Percentiles rank a stretch among this genome's conserved stretches.
Evolutionary conservation across 2,329 filamentous ascomycete species (phyloP).

Genomic region (Colletotrichum sp.): DNA sequence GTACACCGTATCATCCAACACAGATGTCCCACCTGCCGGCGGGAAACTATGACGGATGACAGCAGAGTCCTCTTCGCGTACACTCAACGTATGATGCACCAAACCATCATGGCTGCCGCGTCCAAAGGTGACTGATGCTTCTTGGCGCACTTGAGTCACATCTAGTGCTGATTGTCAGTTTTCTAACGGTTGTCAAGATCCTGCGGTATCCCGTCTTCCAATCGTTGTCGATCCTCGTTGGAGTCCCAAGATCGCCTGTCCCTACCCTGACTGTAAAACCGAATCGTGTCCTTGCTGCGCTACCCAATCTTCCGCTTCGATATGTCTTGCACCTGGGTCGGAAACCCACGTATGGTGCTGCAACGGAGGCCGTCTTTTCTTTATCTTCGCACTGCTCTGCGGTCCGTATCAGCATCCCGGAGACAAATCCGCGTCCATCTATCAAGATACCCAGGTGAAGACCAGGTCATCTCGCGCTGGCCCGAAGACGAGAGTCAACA

Average conservation of each 20-base stretch:
- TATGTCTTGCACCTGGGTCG: neutral
- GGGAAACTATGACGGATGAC: neutral
- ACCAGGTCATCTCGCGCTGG: neutral
- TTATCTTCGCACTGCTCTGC: neutral
- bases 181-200: neutral
- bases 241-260: neutral
- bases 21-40: neutral
- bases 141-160: neutral
- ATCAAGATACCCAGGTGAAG: neutral
- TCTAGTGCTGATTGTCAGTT: neutral
- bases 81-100: neutral
- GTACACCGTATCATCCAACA: neutral
- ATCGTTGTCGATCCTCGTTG: neutral
- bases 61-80: neutral
- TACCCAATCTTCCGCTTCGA: neutral
- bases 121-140: neutral
- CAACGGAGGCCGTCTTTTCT: constrained; percentile 27
- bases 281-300: neutral
- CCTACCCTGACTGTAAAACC: neutral
- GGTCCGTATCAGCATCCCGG: neutral
- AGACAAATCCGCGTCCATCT: neutral
- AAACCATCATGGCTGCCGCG: neutral
- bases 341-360: constrained; percentile 30
- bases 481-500: neutral
- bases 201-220: neutral